phyloP scores from a whole-genome alignment of 192 early-diverging fungal species.

The Kickxella alabastrina region DNA sequence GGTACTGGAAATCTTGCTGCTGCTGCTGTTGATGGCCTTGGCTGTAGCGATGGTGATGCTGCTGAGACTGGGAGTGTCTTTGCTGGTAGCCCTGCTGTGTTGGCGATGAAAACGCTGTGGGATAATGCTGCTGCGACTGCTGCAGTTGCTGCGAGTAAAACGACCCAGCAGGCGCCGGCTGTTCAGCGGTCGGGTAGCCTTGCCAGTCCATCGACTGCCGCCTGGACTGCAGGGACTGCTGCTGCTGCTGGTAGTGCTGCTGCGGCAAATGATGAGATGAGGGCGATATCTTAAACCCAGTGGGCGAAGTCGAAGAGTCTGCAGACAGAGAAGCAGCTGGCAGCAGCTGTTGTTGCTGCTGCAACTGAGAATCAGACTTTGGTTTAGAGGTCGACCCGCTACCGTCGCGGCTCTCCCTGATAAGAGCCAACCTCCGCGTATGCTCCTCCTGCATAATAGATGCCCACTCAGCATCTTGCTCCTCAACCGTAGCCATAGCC shows the following conservation, averaged over 20 bases:
- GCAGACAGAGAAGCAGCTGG: background rate
- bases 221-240: background rate
- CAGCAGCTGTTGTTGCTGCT: conserved; percentile 2
- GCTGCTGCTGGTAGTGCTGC: background rate
- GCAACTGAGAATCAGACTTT: conserved; percentile 10
- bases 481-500: conserved; percentile 18
- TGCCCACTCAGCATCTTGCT: conserved; percentile 41
- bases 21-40: conserved; percentile 14
- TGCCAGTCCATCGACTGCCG: conserved; percentile 12
- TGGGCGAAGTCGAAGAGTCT: background rate
- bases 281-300: background rate
- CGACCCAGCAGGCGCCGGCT: background rate
- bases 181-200: conserved; percentile 3
- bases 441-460: conserved; percentile 32
- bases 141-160: background rate
- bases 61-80: background rate
- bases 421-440: conserved; percentile 19
- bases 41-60: conserved; percentile 11
- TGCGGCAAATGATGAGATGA: background rate
- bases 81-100: conserved; percentile 1
- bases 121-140: conserved; percentile 8
- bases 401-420: conserved; percentile 26
- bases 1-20: conserved; percentile 4
- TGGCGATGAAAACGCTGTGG: background rate
- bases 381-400: conserved; percentile 16